phyloP scores from a whole-genome alignment of 352 stramenopile species.

The Phytopythium vexans region DNA sequence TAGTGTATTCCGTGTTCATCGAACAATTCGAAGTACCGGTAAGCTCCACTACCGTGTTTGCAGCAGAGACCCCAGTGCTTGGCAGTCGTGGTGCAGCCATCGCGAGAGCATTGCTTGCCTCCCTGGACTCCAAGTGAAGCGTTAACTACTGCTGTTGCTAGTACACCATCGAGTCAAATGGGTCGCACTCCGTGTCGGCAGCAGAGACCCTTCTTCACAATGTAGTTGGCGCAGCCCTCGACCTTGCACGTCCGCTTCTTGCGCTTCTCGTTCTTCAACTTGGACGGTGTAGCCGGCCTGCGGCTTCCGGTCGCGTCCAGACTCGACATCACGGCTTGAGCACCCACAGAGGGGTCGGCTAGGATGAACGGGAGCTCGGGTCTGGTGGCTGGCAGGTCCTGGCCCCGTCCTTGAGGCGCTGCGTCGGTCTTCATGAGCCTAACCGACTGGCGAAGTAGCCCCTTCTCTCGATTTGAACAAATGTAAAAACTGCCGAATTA shows the following conservation, averaged over 20 bases:
- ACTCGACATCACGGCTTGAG: too few relatives aligned
- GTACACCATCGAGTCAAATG: not conserved
- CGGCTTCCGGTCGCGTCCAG: too few relatives aligned
- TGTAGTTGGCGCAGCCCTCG: not conserved
- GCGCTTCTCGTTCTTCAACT: not conserved
- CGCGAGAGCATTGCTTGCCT: slow-evolving; percentile 67
- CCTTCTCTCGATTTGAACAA: too few relatives aligned
- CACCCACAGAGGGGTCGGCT: too few relatives aligned
- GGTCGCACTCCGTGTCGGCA: not conserved
- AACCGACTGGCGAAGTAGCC: too few relatives aligned
- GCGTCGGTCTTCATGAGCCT: too few relatives aligned
- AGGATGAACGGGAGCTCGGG: too few relatives aligned
- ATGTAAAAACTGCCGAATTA: too few relatives aligned
- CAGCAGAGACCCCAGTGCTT: slow-evolving; percentile 80
- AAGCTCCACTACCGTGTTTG: slow-evolving; percentile 41
- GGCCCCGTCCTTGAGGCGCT: too few relatives aligned
- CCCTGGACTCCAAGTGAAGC: slow-evolving; percentile 10
- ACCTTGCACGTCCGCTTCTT: not conserved
- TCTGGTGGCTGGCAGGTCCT: too few relatives aligned
- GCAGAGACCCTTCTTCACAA: not conserved
- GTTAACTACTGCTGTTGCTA: not conserved
- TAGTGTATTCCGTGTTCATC: too few relatives aligned
- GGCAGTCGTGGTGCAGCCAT: slow-evolving; percentile 66
- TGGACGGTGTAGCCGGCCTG: not conserved
- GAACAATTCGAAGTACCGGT: too few relatives aligned